Base-by-base conservation (phyloP, 129 eudicot genomes). In the Scalesia atractyloides region DNA sequence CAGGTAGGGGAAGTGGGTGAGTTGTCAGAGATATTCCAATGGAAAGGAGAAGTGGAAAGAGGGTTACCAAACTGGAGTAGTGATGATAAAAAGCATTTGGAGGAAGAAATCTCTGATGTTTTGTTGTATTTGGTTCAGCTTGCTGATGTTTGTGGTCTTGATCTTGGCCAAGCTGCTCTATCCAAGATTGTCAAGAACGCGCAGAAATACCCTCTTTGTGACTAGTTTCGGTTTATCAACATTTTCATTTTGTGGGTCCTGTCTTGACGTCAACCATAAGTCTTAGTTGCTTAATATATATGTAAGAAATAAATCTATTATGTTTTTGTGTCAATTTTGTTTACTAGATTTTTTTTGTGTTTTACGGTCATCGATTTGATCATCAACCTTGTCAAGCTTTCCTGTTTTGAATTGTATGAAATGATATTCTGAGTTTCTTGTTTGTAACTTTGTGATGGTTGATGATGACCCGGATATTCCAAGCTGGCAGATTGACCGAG, bases 1-100 rank as follows among this genome's bases (percentile, higher is more conserved):
- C 43, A 90, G 97, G 95, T 90, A 44, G 97, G 91, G 68, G 91
- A 90, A 80, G 97, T 91, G 34, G 95, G 97, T 73, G 97, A 87
- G 66, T 68, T 90, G 14, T 90, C 94, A 0, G 94, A 90, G 74
- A 87, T 87, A 87, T 90, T 90, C 66, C 91, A 87, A 57, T 91
- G 91, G 95, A 90, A 90, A 76, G 94, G 95, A 50, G 97, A 90
- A 84, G 97, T 90, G 10, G 94, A 63, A 82, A 85, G 87, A 73
- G 97, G 97, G 19, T 62, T 90, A 36, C 97, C 97, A 34, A 82
- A 87, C 30, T 91, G 95, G 97, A 87, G 74, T 34, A 33, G 10
- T 53, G 85, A 75, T 61, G 97, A 87, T 5, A 91, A 87, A 69
- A 79, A 83, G 60, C 95, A 91, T 64, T 67, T 85, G 22, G 97